Evolutionary conservation across 2,329 filamentous ascomycete genomes (phyloP).

Genomic region (Tolypocladium endophyticum): DNA sequence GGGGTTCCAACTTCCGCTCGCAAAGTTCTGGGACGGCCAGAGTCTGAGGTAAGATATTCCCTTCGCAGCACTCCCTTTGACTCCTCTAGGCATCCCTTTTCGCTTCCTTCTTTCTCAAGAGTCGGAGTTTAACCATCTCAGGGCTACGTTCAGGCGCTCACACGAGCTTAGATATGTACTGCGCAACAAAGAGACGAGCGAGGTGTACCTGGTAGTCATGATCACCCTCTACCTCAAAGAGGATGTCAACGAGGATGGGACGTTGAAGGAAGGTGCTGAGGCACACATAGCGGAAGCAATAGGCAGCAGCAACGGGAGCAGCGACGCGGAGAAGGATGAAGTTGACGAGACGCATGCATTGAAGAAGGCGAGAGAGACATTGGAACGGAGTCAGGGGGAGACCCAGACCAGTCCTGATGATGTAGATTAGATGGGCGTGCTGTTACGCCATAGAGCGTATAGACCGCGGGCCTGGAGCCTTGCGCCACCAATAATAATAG

Average conservation of each 20-base stretch:
- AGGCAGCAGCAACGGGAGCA: background rate
- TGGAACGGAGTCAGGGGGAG: slow-evolving; percentile 13
- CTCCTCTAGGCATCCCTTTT: background rate
- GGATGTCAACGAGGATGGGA: slow-evolving; percentile 49
- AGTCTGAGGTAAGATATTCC: slow-evolving; percentile 50
- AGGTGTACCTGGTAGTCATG: slow-evolving; percentile 70
- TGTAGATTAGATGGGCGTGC: slow-evolving; percentile 25
- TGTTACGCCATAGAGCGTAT: background rate
- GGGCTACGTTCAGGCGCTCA: slow-evolving; percentile 47
- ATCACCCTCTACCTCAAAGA: slow-evolving; percentile 68
- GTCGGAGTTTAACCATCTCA: slow-evolving; percentile 10
- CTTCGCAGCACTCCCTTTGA: background rate
- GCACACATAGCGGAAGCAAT: slow-evolving; percentile 11
- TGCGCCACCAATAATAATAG: background rate
- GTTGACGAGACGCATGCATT: slow-evolving; percentile 24
- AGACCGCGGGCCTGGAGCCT: background rate
- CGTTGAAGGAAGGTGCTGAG: slow-evolving; percentile 32
- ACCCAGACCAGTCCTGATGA: slow-evolving; percentile 26
- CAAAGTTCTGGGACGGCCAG: slow-evolving; percentile 74
- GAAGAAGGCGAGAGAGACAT: slow-evolving; percentile 26
- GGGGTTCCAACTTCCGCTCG: slow-evolving; percentile 61
- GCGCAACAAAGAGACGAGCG: slow-evolving; percentile 64
- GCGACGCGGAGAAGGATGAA: slow-evolving; percentile 9
- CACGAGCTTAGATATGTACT: slow-evolving; percentile 86
- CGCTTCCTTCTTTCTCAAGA: background rate